Evolutionary conservation across 441 rosid species (phyloP).

Genomic region (Hura crepitans): DNA sequence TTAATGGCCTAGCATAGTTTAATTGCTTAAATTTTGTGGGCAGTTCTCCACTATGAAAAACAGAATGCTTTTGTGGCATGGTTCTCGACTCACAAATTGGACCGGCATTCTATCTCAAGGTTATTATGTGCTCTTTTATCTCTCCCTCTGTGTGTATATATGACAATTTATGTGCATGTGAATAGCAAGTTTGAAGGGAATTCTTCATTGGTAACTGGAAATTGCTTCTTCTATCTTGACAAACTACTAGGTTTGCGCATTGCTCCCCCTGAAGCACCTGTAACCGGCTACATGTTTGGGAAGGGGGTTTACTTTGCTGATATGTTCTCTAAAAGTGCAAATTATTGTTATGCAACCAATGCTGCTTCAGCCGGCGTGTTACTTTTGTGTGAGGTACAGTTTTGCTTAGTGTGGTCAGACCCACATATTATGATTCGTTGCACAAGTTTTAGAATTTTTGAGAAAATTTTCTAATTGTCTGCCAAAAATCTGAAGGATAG

Average conservation of each 20-base stretch:
- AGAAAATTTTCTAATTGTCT: slow-evolving; percentile 9
- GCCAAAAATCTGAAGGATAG: slow-evolving; percentile 3
- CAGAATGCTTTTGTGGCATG: slow-evolving; percentile 91
- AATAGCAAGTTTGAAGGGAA: not conserved
- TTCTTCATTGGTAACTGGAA: slow-evolving; percentile 12
- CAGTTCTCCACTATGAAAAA: slow-evolving; percentile 61
- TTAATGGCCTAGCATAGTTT: slow-evolving; percentile 3
- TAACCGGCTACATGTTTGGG: slow-evolving; percentile 87
- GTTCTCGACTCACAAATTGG: slow-evolving; percentile 96
- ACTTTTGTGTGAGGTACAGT: slow-evolving; percentile 74
- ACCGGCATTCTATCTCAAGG: slow-evolving; percentile 95
- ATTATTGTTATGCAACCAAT: slow-evolving; percentile 60
- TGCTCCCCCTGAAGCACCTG: slow-evolving; percentile 96
- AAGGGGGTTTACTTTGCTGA: slow-evolving; percentile 97
- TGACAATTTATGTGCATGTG: slow-evolving; percentile 9
- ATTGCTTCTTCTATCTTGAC: slow-evolving; percentile 22
- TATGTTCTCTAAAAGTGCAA: slow-evolving; percentile 95
- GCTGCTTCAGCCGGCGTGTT: slow-evolving; percentile 59
- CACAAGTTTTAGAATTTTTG: not conserved
- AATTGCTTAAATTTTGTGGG: slow-evolving; percentile 16
- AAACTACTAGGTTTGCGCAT: slow-evolving; percentile 68
- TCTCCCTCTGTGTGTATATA: not conserved
- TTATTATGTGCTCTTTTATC: slow-evolving; percentile 24
- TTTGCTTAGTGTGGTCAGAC: not conserved
- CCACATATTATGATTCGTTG: not conserved